Base-by-base conservation (phyloP, 1,139 yeast genomes). In the Pichia sp. region DNA sequence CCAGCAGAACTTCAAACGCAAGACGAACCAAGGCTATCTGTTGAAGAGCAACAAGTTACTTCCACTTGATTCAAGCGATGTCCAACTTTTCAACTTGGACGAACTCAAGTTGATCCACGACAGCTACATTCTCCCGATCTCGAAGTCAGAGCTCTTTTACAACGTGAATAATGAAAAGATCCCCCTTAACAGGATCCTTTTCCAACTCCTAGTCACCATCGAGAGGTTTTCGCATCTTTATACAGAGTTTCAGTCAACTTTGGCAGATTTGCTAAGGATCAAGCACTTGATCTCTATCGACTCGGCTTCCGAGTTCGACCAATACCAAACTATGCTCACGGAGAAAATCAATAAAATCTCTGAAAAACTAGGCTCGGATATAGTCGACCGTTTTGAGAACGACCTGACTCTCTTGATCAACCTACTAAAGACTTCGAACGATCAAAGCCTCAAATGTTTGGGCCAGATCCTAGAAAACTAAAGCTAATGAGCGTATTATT, bases 31-130 rank as follows among this genome's bases (percentile, higher is more conserved):
- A 17, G 17, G 42, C 12, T 46, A 43, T 20, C 27, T 7, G 24
- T 41, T 56, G 17, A 33, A 34, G 10, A 49, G 46, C 31, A 45
- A 52, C 36, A 54, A 50, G 46, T 43, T 52, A 31, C 46, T 52
- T 17, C 52, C 53, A 10, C 36, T 50, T 33, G 43, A 40, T 12
- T 46, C n/a, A 10, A 9, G 31, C 20, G 16, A 20, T 7, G 2
- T 6, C n/a, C 20, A 36, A 44, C 27, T 51, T 17, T 57, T 46
- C 16, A 72, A 79, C n/a, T 67, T 83, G 45, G 84, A 82, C 61
- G 83, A 80, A 46, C 62, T 83, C 24, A 71, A 74, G 4, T 50
- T 62, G 2, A 58, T 76, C 7, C 87, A 83, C 45, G 34, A 51
- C 5, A 9, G 50, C 2, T 62, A 59, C 38, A 60, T 62, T 12